phyloP scores from a whole-genome alignment of 768 basidiomycete genomes.

The Lepiota brunneoincarnata region DNA sequence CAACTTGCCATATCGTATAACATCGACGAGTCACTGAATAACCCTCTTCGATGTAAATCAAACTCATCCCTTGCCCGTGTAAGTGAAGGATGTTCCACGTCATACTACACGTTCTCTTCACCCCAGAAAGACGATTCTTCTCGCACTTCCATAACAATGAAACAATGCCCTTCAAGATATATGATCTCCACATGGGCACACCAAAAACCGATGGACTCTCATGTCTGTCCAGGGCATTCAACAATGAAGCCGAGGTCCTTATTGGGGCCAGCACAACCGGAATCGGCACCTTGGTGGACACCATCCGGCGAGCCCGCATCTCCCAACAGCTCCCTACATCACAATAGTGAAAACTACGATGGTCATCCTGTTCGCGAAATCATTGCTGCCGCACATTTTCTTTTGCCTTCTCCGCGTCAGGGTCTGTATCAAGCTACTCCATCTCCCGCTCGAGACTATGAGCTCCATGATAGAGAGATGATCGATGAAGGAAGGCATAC shows the following conservation, averaged over 20 bases:
- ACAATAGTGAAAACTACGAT: no score
- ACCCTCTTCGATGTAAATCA: no score
- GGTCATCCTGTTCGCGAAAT: no score
- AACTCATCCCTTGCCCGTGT: no score
- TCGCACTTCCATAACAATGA: not conserved
- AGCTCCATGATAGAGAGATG: no score
- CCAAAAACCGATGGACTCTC: not conserved
- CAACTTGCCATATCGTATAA: not conserved
- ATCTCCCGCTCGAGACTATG: no score
- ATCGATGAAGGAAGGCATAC: no score
- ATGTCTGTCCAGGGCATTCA: not conserved
- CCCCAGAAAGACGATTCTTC: not conserved
- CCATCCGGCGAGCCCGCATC: not conserved
- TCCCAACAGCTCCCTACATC: no score
- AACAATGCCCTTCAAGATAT: not conserved
- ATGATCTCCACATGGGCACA: not conserved
- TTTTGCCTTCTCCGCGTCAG: no score
- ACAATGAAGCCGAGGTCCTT: not conserved
- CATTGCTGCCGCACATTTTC: no score
- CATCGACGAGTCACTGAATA: not conserved
- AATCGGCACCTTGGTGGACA: not conserved
- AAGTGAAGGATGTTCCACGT: no score
- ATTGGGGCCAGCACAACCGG: not conserved
- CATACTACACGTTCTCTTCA: not conserved
- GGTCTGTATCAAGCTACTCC: no score